Base-by-base conservation (phyloP, 495 filamentous ascomycete genomes). In the Neurospora sp. region DNA sequence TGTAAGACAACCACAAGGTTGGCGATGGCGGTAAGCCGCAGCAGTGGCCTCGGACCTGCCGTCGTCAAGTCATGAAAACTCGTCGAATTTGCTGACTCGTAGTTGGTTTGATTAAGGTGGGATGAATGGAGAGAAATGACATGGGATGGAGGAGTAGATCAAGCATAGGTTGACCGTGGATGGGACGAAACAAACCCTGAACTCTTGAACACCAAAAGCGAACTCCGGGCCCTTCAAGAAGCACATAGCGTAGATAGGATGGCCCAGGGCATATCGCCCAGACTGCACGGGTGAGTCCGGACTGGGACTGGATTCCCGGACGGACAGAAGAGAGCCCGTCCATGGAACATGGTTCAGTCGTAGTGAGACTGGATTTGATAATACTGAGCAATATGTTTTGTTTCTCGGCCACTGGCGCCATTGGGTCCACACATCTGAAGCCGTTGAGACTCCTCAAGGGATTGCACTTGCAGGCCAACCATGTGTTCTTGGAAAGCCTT, bases 1-100 rank as follows among this genome's bases (percentile, higher is more conserved):
- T 74, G 73, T 75, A 72, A 71, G 72, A 75, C 71, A 72, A 69
- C 73, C 76, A 53, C 73, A 80, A 79, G 75, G 78, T 79, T 82
- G 83, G 77, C 79, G 81, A 78, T 80, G 83, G 83, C 82, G 81
- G 74, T 79, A 80, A 75, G 83, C 82, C 84, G 80, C 79, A 78
- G 76, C 76, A 76, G 76, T 78, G 77, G 78, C 79, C 75, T 82
- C 78, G 75, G 73, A 74, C 76, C 71, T 68, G 80, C 78, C 75
- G 79, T 85, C 72, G 78, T 82, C 77, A 82, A 83, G 78, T 84
- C 84, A 86, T 86, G 82, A 82, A 84, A 79, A 71, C 37, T 78
- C 78, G 78, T 80, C 77, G 76, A 72, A 78, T 72, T 70, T 76
- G 73, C 76, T 77, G 78, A 76, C 73, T 70, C 73, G 75, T 75